phyloP scores from a whole-genome alignment of 108 stramenopile species.

The Conticribra weissflogii region DNA sequence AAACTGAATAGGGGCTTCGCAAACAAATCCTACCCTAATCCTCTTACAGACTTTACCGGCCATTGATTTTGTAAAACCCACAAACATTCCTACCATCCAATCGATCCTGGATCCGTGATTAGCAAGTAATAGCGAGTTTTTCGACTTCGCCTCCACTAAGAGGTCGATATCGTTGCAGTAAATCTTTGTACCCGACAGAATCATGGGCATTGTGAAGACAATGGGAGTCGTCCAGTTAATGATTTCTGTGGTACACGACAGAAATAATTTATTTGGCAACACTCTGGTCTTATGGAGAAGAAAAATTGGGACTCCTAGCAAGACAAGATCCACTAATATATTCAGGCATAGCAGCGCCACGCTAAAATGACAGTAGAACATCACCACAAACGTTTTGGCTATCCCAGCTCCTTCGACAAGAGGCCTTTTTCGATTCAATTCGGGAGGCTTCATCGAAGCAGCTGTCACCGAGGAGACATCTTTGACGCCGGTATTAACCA shows the following conservation, averaged over 20 bases:
- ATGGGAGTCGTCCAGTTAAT: conserved; percentile 57
- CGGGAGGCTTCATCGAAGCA: background rate
- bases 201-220: conserved; percentile 51
- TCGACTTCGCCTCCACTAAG: conserved; percentile 33
- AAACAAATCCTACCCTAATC: conserved; percentile 53
- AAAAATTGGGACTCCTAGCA: conserved; percentile 37
- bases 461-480: background rate
- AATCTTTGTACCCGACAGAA: conserved; percentile 35
- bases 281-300: conserved; percentile 23
- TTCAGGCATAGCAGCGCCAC: conserved; percentile 50
- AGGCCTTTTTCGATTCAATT: background rate
- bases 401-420: conserved; percentile 20
- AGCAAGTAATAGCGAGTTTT: conserved; percentile 33
- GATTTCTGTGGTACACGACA: conserved; percentile 18
- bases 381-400: conserved; percentile 37
- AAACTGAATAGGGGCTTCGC: conserved; percentile 50
- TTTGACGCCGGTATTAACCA: too few species aligned
- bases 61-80: conserved; percentile 29
- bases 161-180: conserved; percentile 42
- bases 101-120: conserved; percentile 56
- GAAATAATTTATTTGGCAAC: conserved; percentile 24
- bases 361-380: conserved; percentile 45
- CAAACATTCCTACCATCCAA: conserved; percentile 59
- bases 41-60: conserved; percentile 9
- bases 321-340: conserved; percentile 47